Evolutionary conservation across 495 filamentous ascomycete species (phyloP), one percentile per base, ranked within the genome.

Genomic region (Aspergillus ellipticus): DNA sequence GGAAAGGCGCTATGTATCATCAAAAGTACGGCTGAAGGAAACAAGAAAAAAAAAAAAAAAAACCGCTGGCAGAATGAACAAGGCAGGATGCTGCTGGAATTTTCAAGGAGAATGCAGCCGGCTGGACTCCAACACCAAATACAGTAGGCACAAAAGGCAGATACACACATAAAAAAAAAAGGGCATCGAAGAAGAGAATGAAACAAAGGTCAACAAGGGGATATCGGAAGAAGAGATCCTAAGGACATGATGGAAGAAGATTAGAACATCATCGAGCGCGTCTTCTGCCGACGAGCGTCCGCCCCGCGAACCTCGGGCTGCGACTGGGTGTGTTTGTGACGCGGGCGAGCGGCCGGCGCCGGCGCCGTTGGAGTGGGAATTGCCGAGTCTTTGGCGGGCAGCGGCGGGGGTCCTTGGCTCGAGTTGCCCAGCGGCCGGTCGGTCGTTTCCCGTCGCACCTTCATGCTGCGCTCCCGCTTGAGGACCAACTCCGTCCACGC

Each of bases 401-500:
- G 66, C 2, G 56, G 50, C 11, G 58, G 57, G 22, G 47, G 26
- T 10, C 13, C 16, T 48, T 26, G 45, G 22, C n/a, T n/a, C n/a
- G n/a, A n/a, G n/a, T n/a, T n/a, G n/a, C 22, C 13, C 3, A n/a
- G 24, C 6, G 19, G 43, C 21, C 22, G 45, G 22, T 65, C 69
- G 10, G 49, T 37, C 29, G 70, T 68, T 39, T 70, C 64, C 10
- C 66, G 66, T n/a, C 65, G 66, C 5, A 67, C 21, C 52, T 73
- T 73, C 60, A 71, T 61, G 51, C 63, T 70, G 17, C 67, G 63
- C 55, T 79, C 74, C 16, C 68, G 69, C 56, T 74, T 75, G 26
- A 98, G 79, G 37, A 97, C 86, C 50, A 96, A 70, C 55, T 96
- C 89, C 43, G 91, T 93, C 94, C 94, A 98, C 51, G 60, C 66